A percentile compares a stretch with the other conserved stretches of the same genome.
phyloP scores from a whole-genome alignment of 1,284 basidiomycete genomes.

The Takashimella tepidaria region DNA sequence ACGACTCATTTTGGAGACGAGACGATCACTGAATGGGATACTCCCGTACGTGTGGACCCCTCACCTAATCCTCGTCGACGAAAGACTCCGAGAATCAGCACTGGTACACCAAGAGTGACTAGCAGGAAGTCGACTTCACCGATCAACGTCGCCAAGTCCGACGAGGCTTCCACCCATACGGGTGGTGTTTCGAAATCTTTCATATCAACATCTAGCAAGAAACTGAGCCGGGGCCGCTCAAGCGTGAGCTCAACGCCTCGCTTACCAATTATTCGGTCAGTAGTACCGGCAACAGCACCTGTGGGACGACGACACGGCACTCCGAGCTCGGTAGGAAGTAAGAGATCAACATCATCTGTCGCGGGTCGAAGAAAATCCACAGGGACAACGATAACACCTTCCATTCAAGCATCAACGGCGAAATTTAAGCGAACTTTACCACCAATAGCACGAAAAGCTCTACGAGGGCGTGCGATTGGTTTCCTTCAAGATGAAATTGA shows the following conservation, averaged over 20 bases:
- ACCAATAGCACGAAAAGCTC: background rate
- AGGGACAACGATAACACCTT: background rate
- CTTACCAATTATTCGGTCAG: too few relatives aligned
- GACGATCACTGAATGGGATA: slow-evolving; percentile 13
- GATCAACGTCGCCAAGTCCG: background rate
- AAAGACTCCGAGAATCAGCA: slow-evolving; percentile 19
- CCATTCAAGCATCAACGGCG: background rate
- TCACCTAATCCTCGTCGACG: slow-evolving; percentile 30
- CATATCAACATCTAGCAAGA: too few relatives aligned
- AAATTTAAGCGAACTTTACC: background rate
- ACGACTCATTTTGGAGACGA: too few relatives aligned
- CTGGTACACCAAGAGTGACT: background rate
- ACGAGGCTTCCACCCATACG: too few relatives aligned
- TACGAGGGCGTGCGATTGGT: background rate
- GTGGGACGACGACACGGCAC: background rate
- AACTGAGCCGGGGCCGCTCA: too few relatives aligned
- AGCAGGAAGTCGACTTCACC: background rate
- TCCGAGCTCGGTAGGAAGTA: too few relatives aligned
- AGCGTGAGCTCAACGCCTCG: too few relatives aligned
- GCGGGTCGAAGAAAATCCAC: background rate
- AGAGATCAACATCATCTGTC: background rate
- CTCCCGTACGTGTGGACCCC: slow-evolving; percentile 11
- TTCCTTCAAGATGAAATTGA: background rate
- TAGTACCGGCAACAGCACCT: background rate
- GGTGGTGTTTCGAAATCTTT: too few relatives aligned